Base-by-base conservation (phyloP, 352 stramenopile species). In the Pythium graminicola region DNA sequence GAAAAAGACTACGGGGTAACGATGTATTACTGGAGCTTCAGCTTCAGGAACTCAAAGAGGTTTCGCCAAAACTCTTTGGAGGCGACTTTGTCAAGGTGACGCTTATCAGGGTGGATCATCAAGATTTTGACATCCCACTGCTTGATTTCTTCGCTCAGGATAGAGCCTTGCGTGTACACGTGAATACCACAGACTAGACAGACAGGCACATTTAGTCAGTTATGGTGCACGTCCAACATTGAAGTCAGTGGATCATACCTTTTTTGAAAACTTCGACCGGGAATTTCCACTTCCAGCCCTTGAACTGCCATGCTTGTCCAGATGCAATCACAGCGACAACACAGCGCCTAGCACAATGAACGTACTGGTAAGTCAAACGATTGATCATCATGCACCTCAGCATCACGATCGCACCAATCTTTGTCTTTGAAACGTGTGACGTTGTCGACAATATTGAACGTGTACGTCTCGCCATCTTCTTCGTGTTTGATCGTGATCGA, bases 251-350 rank as follows among this genome's bases (percentile, higher is more conserved):
- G 13, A 41, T 27, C 45, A 7, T 38, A 94, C 85, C 82, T 75
- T 93, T 86, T 69, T 96, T 93, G 63, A 97, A 96, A 5, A 96
- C 70, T 54, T 94, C 82, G 4, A 96, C 68, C 14, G 88, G 88
- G 59, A 95, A 93, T 41, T 92, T 89, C 76, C 81, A 96, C 67
- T 95, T 90, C 88, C 88, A 97, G 11, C 86, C 88, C 73, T 96
- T 96, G 56, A 97, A 97, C 69, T 97, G 88, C 88, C 88, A 97
- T 38, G 76, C 69, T 45, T 93, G 81, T 2, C 88, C 88, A 10
- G 84, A 93, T 8, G 87, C 88, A 53, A 97, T 88, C 29, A 97
- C 88, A 6, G 70, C 88, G 9, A 96, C 86, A 43, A 95, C 84
- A 22, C 78, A 83, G 42, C 84, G 81, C 88, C 88, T 94, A 43